A percentile compares a stretch with the other conserved stretches of the same genome.
Conservation (phyloP, 2,329 filamentous ascomycete genomes). For the Aspergillus phoenicis region DNA sequence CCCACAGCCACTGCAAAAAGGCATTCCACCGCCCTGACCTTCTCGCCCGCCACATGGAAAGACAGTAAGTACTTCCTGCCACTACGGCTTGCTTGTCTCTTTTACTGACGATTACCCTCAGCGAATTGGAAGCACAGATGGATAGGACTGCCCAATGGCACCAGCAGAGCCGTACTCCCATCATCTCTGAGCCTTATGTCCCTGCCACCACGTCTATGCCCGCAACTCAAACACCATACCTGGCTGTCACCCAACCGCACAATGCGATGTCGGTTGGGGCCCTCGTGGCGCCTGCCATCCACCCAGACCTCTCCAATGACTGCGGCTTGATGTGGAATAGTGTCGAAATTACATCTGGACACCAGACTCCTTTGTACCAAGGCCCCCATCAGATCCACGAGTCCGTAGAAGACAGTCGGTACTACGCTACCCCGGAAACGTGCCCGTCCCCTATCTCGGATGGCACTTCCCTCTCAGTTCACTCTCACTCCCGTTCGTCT, state of each 20-base stretch:
- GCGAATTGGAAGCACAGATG: slow-evolving; percentile 41
- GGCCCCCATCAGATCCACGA: slow-evolving; percentile 39
- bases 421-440: slow-evolving; percentile 48
- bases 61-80: slow-evolving; percentile 47
- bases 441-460: slow-evolving; percentile 49
- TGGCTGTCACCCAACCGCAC: slow-evolving; percentile 31
- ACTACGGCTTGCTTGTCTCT: background rate
- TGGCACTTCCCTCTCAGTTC: slow-evolving; percentile 35
- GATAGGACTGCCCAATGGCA: slow-evolving; percentile 32
- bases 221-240: slow-evolving; percentile 25
- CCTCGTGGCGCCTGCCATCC: slow-evolving; percentile 37
- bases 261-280: slow-evolving; percentile 42
- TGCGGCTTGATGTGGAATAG: slow-evolving; percentile 40
- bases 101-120: slow-evolving; percentile 21
- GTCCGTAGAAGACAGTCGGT: slow-evolving; percentile 42
- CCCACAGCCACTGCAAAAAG: slow-evolving; percentile 48
- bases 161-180: slow-evolving; percentile 25
- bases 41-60: slow-evolving; percentile 52
- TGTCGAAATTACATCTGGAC: slow-evolving; percentile 38
- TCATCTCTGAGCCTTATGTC: slow-evolving; percentile 26
- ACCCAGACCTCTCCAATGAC: slow-evolving; percentile 36
- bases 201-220: slow-evolving; percentile 29
- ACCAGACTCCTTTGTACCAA: slow-evolving; percentile 31
- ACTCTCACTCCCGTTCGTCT: slow-evolving; percentile 34
- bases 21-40: slow-evolving; percentile 53